Evolutionary conservation across 108 stramenopile species (phyloP), one percentile per base, ranked within the genome.

Genomic region (Schizochytrium sp.): DNA sequence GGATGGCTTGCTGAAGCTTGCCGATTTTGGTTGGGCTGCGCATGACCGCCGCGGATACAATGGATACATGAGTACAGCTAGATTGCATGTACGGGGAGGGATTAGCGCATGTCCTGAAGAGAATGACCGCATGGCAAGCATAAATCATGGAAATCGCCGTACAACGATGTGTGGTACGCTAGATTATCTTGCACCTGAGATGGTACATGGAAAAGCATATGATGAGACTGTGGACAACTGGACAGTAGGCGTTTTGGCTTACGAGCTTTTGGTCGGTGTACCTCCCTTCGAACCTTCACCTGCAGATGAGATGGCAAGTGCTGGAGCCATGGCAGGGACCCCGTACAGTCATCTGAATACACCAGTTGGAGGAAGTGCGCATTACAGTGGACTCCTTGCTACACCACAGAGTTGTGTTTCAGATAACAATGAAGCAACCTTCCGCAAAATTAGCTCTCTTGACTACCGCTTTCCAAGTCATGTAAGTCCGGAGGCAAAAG

Each of bases 11-110:
- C 55, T 91, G 42, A 92, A 93, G 57, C 88, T 94, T 28, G 87
- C 91, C 46, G 94, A 94, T 88, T 94, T 94, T 61, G 94, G 94
- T 19, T 94, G 92, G 88, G 87, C 93, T 10, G 91, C 93, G 56
- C 94, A 93, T 49, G 92, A 92, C 15, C 69, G 42, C 40, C 87
- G 91, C 10, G 64, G 64, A 69, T 69, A 69, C 64, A 69, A 69
- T 15, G 64, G 64, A 8, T 69, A 69, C 64, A 69, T 69, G 64
- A 69, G 64, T 44, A 69, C 64, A 15, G 15, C 64, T 8, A 38
- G 64, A 7, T 15, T 69, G 64, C 64, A 69, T 44, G 64, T 69
- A 44, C 64, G 64, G 42, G 64, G 64, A 1, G 64, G 64, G 0
- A 69, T 69, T 7, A 69, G 64, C 64, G 64, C 64, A 44, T 44